Percentiles rank a stretch among this genome's conserved stretches.
Evolutionary conservation across 2,329 filamentous ascomycete genomes (phyloP).

Genomic region (Piedraia hortae): DNA sequence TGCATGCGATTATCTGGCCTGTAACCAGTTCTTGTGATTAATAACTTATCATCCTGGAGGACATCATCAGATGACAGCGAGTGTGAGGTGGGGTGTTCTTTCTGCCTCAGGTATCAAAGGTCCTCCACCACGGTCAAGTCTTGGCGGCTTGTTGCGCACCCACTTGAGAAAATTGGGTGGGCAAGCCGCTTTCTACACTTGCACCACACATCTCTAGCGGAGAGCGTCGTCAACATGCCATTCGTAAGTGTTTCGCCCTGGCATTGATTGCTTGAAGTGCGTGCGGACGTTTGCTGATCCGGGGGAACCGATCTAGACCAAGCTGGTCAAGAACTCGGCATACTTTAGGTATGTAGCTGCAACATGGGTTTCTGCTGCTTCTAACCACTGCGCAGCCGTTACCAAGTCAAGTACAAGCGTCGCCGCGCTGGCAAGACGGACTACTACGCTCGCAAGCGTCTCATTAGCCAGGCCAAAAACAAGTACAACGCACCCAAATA

Average conservation of each 20-base stretch:
- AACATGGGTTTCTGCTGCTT: slow-evolving; percentile 1
- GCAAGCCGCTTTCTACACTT: no score
- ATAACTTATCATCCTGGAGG: no score
- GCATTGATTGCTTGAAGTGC: slow-evolving; percentile 90
- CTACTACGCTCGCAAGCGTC: slow-evolving; percentile 98
- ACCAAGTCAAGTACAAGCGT: slow-evolving; percentile 99
- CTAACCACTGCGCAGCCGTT: slow-evolving; percentile 36
- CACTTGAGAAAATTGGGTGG: no score
- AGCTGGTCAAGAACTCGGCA: slow-evolving; percentile 87
- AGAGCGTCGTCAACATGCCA: slow-evolving; percentile 16
- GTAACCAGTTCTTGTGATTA: no score
- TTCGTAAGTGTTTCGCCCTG: slow-evolving; percentile 15
- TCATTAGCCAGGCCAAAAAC: slow-evolving; percentile 99
- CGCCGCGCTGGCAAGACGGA: slow-evolving; percentile 93
- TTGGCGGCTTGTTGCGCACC: no score
- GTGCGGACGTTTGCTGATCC: slow-evolving; percentile 99
- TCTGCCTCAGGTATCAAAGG: no score
- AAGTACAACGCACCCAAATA: slow-evolving; percentile 99
- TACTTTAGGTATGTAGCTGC: slow-evolving; percentile 67
- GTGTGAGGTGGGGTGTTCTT: no score
- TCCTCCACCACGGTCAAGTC: no score
- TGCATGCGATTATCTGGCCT: no score
- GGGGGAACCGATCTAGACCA: slow-evolving; percentile 43
- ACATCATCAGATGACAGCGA: no score
- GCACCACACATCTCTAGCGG: no score